These are phyloP conservation scores for Sextonia rubra DNA, from an alignment of 164 flowering plant genomes.

Conservation along the genomic window DNA sequence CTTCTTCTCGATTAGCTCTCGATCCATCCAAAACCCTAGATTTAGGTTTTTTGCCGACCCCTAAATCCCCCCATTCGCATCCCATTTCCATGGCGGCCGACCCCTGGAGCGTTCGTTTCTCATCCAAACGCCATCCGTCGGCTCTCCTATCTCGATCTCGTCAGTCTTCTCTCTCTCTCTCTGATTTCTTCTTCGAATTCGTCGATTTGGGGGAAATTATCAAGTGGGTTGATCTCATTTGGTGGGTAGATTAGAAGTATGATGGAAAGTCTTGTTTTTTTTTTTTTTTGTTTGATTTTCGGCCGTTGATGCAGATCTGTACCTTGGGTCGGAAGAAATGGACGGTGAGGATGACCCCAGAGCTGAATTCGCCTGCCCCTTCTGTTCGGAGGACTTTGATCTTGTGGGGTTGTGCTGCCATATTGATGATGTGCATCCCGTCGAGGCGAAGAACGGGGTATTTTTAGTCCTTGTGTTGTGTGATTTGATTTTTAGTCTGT, in stretches of 20 bases:
- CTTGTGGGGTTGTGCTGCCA: constrained; percentile 81
- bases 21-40: not conserved
- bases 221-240: too few species aligned
- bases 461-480: not conserved
- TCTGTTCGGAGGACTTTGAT: constrained; percentile 76
- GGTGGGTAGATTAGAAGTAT: not conserved
- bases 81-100: not conserved
- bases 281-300: not conserved
- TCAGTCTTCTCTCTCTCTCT: not conserved
- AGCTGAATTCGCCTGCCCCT: constrained; percentile 79
- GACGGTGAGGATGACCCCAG: constrained; percentile 73
- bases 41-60: not conserved
- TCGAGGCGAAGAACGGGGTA: constrained; percentile 82
- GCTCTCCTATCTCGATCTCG: not conserved
- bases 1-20: too few species aligned
- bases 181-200: not conserved
- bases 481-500: not conserved
- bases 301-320: constrained; percentile 42
- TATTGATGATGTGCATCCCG: constrained; percentile 85
- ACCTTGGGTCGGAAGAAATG: constrained; percentile 67
- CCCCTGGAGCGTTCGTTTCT: not conserved
- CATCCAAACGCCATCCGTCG: not conserved
- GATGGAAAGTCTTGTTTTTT: not conserved
- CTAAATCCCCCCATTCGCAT: not conserved
- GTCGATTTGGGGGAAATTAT: not conserved